Evolutionary conservation across 345 rosid species (phyloP).

Genomic region (Ailanthus altissimus): DNA sequence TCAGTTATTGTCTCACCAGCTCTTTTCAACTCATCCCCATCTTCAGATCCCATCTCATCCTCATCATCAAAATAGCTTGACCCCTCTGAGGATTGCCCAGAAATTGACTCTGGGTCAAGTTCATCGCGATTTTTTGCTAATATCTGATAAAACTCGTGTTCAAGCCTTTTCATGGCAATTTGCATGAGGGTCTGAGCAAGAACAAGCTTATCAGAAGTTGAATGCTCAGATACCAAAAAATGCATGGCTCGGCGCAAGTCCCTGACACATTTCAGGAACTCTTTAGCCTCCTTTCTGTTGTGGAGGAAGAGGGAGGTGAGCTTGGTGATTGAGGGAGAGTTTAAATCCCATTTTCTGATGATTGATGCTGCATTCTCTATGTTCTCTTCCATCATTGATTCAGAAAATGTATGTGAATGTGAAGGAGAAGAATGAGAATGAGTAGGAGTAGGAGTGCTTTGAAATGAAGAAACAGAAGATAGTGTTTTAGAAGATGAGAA

Average conservation of each 20-base stretch:
- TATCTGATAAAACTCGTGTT: conserved; percentile 29
- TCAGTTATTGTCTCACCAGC: conserved; percentile 40
- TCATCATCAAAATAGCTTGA: conserved; percentile 40
- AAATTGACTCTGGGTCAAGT: conserved; percentile 58
- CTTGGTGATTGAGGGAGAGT: conserved; percentile 38
- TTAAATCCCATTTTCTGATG: conserved; percentile 60
- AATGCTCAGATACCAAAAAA: conserved; percentile 38
- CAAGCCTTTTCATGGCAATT: conserved; percentile 61
- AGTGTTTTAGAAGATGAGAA: conserved; percentile 16
- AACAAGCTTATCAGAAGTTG: conserved; percentile 48
- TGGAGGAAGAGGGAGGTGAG: conserved; percentile 24
- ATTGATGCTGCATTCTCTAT: conserved; percentile 47
- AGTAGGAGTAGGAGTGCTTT: neutral
- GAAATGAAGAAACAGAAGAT: conserved; percentile 21
- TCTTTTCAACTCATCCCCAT: conserved; percentile 38
- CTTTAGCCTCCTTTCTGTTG: conserved; percentile 50
- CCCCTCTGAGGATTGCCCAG: conserved; percentile 45
- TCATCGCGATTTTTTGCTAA: conserved; percentile 41
- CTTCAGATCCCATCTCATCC: conserved; percentile 17
- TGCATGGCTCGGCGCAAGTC: conserved; percentile 63
- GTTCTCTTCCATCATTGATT: conserved; percentile 48
- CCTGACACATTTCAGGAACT: conserved; percentile 41
- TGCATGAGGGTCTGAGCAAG: conserved; percentile 64
- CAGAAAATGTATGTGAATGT: conserved; percentile 32
- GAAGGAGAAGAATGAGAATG: conserved; percentile 19